Evolutionary conservation across 495 filamentous ascomycete species (phyloP).

Genomic region (Articulospora tetracladia): DNA sequence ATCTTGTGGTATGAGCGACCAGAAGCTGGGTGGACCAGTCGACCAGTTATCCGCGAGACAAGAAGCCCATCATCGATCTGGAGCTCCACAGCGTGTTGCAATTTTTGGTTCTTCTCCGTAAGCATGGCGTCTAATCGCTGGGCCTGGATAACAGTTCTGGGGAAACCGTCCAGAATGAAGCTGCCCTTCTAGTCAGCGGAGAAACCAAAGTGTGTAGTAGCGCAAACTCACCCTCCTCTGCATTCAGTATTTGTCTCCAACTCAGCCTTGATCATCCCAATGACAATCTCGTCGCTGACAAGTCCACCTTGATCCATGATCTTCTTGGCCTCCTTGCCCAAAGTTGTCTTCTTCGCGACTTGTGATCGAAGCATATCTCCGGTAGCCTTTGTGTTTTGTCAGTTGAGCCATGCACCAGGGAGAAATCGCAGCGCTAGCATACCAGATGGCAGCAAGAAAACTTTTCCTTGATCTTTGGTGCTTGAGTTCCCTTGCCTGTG

Average conservation of each 20-base stretch:
- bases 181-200: constrained; percentile 39
- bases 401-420: not conserved
- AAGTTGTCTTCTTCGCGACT: constrained; percentile 93
- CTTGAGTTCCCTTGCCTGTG: constrained; percentile 97
- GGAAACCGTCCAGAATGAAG: constrained; percentile 99
- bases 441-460: constrained; percentile 96
- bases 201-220: constrained; percentile 7
- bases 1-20: constrained; percentile 95
- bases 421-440: constrained; percentile 32
- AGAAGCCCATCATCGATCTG: constrained; percentile 94
- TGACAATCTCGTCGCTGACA: constrained; percentile 98
- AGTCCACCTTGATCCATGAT: constrained; percentile 99
- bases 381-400: constrained; percentile 64
- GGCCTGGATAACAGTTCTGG: constrained; percentile 91
- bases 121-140: constrained; percentile 95
- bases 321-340: constrained; percentile 98
- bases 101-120: constrained; percentile 60
- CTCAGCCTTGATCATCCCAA: constrained; percentile 98
- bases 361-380: constrained; percentile 99
- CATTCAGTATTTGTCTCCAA: constrained; percentile 91
- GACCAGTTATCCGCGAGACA: constrained; percentile 93
- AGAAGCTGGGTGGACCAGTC: constrained; percentile 90
- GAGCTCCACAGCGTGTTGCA: constrained; percentile 92
- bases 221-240: constrained; percentile 78
- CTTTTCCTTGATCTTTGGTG: constrained; percentile 95